Evolutionary conservation across 202 grass and related monocot species (phyloP).

Genomic region (Musa balbisiana): DNA sequence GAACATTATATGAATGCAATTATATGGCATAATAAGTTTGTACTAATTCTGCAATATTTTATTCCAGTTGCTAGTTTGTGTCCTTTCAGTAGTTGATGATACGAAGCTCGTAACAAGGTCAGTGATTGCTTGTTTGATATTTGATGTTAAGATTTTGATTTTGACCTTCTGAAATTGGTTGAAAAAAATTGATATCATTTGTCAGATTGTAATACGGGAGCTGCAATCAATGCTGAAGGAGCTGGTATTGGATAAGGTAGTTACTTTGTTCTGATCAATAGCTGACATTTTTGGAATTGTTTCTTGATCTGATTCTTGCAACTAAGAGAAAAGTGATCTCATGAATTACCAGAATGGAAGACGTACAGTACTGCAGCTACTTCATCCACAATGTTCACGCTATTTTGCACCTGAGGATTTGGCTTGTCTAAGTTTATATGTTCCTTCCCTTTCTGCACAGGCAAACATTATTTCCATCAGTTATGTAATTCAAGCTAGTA

Average conservation of each 20-base stretch:
- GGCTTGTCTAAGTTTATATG: conserved; percentile 55
- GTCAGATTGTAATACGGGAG: conserved; percentile 65
- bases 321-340: neutral
- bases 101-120: conserved; percentile 85
- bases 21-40: neutral
- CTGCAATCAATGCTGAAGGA: conserved; percentile 50
- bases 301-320: neutral
- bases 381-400: conserved; percentile 60
- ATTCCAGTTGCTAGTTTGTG: conserved; percentile 39
- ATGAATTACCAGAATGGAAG: conserved; percentile 65
- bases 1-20: neutral
- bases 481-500: conserved; percentile 4
- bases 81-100: conserved; percentile 90
- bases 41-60: conserved; percentile 30
- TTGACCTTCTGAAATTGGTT: neutral
- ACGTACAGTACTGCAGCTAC: conserved; percentile 62
- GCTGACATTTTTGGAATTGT: neutral
- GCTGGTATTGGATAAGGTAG: conserved; percentile 77
- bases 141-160: neutral
- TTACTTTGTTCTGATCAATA: neutral
- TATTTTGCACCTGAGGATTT: conserved; percentile 63
- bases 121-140: neutral
- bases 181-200: conserved; percentile 13
- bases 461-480: conserved; percentile 30
- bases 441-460: conserved; percentile 67